Evolutionary conservation across 768 basidiomycete genomes (phyloP).

Genomic region (Flagelloscypha sp.): DNA sequence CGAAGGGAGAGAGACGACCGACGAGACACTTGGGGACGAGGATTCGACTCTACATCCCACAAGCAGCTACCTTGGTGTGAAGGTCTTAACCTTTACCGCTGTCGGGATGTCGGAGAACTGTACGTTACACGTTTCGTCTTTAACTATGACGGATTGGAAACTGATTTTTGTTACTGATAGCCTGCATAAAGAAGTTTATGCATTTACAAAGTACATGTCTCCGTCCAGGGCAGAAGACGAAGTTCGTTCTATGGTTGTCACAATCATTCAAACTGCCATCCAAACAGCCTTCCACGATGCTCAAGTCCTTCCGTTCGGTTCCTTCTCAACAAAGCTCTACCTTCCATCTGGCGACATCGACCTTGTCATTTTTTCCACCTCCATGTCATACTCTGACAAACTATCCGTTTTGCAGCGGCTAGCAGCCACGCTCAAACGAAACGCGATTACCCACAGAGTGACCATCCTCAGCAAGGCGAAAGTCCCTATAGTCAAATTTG

Average conservation of each 20-base stretch:
- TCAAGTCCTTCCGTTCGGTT: conserved; percentile 79
- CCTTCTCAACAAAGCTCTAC: conserved; percentile 89
- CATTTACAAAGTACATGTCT: conserved; percentile 82
- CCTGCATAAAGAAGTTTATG: conserved; percentile 78
- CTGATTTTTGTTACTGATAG: conserved; percentile 29
- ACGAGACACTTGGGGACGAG: no score
- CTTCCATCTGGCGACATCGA: conserved; percentile 94
- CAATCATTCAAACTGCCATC: conserved; percentile 61
- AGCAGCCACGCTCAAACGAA: conserved; percentile 67
- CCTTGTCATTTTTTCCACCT: conserved; percentile 74
- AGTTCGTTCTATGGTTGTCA: conserved; percentile 64
- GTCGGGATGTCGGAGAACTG: conserved; percentile 79
- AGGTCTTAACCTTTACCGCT: conserved; percentile 62
- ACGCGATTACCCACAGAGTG: conserved; percentile 69
- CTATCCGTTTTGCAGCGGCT: conserved; percentile 65
- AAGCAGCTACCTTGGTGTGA: conserved; percentile 73
- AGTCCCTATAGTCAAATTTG: conserved; percentile 96
- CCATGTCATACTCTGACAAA: conserved; percentile 66
- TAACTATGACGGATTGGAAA: conserved; percentile 1
- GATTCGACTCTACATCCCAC: no score
- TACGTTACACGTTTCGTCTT: conserved; percentile 30
- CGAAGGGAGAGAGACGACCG: no score
- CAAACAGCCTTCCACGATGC: conserved; percentile 68
- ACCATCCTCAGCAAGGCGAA: conserved; percentile 88
- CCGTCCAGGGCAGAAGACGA: conserved; percentile 84